Evolutionary conservation across 2,329 filamentous ascomycete genomes (phyloP).

Genomic region (Neofusicoccum umdonicola): DNA sequence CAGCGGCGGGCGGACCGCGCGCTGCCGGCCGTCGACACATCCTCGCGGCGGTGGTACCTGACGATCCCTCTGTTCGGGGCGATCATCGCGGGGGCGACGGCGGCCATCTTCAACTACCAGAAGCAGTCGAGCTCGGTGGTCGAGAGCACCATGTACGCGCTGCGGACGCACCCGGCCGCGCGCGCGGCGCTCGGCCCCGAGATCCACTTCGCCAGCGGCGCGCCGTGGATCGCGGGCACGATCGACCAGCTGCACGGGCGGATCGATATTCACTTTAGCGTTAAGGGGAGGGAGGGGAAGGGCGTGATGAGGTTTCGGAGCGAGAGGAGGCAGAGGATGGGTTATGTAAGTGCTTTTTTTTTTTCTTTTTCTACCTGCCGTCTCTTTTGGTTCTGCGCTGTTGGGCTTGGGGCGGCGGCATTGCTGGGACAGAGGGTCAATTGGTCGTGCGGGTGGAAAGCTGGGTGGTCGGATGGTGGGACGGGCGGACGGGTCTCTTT

Average conservation of each 20-base stretch:
- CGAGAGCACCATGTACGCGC: slow-evolving; percentile 84
- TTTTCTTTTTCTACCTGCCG: neutral
- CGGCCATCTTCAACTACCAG: slow-evolving; percentile 99
- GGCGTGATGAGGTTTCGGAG: slow-evolving; percentile 81
- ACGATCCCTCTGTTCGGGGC: slow-evolving; percentile 79
- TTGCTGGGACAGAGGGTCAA: neutral
- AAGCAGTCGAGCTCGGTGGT: slow-evolving; percentile 81
- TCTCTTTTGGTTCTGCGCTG: neutral
- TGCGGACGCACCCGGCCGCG: slow-evolving; percentile 75
- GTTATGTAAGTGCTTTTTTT: slow-evolving; percentile 47
- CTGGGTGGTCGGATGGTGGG: neutral
- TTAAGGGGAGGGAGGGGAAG: slow-evolving; percentile 70
- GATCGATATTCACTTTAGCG: slow-evolving; percentile 83
- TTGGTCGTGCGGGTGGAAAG: no score
- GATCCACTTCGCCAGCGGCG: slow-evolving; percentile 49
- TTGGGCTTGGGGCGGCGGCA: neutral
- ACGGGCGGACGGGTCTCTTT: neutral
- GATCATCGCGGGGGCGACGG: slow-evolving; percentile 66
- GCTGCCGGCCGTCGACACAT: slow-evolving; percentile 9
- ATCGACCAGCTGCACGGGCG: slow-evolving; percentile 91
- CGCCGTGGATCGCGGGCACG: slow-evolving; percentile 57
- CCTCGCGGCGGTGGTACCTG: slow-evolving; percentile 3
- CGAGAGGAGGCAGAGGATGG: slow-evolving; percentile 64
- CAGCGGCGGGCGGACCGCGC: slow-evolving; percentile 19
- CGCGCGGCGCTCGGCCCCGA: slow-evolving; percentile 76